Evolutionary conservation across 495 filamentous ascomycete genomes (phyloP).

Genomic region (Podospora tetraspora): DNA sequence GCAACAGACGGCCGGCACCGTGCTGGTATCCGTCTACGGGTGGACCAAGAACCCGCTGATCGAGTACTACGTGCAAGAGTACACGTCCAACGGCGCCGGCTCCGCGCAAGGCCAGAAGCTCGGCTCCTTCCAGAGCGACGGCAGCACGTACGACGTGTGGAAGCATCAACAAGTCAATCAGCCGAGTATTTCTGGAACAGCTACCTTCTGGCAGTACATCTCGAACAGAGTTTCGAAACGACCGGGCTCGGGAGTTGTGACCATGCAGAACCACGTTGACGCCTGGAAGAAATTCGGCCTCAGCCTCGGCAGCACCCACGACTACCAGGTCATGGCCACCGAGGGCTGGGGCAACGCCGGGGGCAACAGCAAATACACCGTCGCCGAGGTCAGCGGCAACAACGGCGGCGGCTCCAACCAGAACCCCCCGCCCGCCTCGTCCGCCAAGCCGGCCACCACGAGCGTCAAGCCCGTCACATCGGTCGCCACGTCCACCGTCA

Average conservation of each 20-base stretch:
- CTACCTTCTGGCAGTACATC: conserved; percentile 56
- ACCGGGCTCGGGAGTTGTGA: conserved; percentile 37
- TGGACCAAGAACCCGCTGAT: conserved; percentile 57
- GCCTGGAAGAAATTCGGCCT: conserved; percentile 48
- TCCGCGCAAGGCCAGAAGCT: conserved; percentile 38
- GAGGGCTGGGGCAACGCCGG: conserved; percentile 44
- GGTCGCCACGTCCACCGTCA: not conserved
- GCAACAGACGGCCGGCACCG: conserved; percentile 17
- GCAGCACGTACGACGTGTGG: conserved; percentile 55
- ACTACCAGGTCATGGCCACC: conserved; percentile 53
- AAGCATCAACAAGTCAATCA: conserved; percentile 47
- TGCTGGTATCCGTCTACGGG: conserved; percentile 46
- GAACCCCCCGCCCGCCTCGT: not conserved
- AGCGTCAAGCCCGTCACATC: not conserved
- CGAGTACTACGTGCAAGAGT: conserved; percentile 61
- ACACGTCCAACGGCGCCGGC: conserved; percentile 52
- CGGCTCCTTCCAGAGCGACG: conserved; percentile 51
- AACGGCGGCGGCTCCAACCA: not conserved
- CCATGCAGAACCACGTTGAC: conserved; percentile 52
- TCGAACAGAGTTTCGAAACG: conserved; percentile 44
- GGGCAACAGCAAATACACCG: conserved; percentile 27
- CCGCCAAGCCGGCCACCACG: not conserved
- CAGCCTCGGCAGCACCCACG: conserved; percentile 42
- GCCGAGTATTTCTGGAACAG: conserved; percentile 52
- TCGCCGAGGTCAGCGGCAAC: not conserved